Evolutionary conservation across 2,329 filamentous ascomycete genomes (phyloP).

Genomic region (Helotiales sp.): DNA sequence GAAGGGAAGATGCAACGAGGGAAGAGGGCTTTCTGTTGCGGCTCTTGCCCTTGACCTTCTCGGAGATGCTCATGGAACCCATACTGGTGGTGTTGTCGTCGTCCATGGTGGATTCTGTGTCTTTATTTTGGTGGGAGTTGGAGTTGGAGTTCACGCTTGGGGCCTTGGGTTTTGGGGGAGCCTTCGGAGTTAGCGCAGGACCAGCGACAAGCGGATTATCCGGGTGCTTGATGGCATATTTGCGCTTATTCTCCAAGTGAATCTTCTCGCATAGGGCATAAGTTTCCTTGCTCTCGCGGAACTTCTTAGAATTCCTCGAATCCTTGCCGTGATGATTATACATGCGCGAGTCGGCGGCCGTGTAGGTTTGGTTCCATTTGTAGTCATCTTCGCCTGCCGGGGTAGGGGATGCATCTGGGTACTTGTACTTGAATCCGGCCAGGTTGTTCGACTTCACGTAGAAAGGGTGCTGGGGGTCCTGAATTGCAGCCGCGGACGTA

Average conservation of each 20-base stretch:
- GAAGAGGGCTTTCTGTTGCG: constrained; percentile 28
- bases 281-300: constrained; percentile 27
- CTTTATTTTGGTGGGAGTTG: too few species aligned
- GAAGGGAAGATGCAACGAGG: constrained; percentile 26
- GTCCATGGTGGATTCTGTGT: too few species aligned
- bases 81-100: neutral
- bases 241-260: constrained; percentile 30
- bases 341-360: constrained; percentile 33
- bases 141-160: too few species aligned
- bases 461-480: constrained; percentile 8
- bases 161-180: constrained; percentile 16
- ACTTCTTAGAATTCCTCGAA: constrained; percentile 28
- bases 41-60: constrained; percentile 34
- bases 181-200: constrained; percentile 9
- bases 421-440: constrained; percentile 34
- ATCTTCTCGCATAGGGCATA: constrained; percentile 27
- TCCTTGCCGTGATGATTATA: constrained; percentile 33
- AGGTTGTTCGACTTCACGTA: constrained; percentile 22
- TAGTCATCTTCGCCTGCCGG: constrained; percentile 32
- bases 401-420: constrained; percentile 33
- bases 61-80: constrained; percentile 29
- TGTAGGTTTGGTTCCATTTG: constrained; percentile 35
- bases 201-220: neutral
- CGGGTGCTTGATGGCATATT: constrained; percentile 14
- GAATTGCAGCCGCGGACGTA: constrained; percentile 1